Base-by-base conservation (phyloP, 2,329 filamentous ascomycete genomes). In the Monosporascus sp. region DNA sequence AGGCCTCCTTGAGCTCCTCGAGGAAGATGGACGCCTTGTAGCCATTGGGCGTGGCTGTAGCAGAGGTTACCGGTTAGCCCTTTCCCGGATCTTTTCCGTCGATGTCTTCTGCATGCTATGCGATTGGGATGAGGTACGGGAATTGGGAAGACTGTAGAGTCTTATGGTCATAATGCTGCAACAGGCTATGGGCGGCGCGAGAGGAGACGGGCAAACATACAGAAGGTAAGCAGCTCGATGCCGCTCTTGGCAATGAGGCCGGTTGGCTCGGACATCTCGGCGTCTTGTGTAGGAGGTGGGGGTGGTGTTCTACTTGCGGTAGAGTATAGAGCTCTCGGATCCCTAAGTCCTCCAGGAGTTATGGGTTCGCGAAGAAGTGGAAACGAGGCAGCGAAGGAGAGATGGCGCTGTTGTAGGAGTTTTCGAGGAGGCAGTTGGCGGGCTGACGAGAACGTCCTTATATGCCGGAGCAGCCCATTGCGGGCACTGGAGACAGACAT, bases 1-100 rank as follows among this genome's bases (percentile, higher is more conserved):
- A 87, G 14, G 79, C 79, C n/a, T 78, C 82, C 61, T 83, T 84
- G 49, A 87, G 72, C 70, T 88, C 85, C 64, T 88, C 85, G 40
- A 87, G 77, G 20, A 87, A 62, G 58, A 87, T 81, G 53, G 76
- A 79, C 35, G 72, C 75, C 64, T 87, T 87, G 70, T 74, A 71
- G 55, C 78, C 78, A 52, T 81, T 81, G 48, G 78, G 78, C 1
- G 78, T 80, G 45, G 70, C 74, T 71, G 51, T 16, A 26, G n/a
- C 14, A 11, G n/a, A 9, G n/a, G 26, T 49, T 41, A 56, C 48
- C 26, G 27, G 38, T 17, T 16, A 27, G 50, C 37, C 38, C n/a
- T 40, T 44, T 51, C 17, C 27, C 6, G 20, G 11, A 40, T 48
- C 7, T 14, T 19, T 27, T 52, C 38, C 19, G 20, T 17, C 24